These are phyloP conservation scores for Candida maris DNA, from an alignment of 805 yeast genomes.

Conservation along the genomic window DNA sequence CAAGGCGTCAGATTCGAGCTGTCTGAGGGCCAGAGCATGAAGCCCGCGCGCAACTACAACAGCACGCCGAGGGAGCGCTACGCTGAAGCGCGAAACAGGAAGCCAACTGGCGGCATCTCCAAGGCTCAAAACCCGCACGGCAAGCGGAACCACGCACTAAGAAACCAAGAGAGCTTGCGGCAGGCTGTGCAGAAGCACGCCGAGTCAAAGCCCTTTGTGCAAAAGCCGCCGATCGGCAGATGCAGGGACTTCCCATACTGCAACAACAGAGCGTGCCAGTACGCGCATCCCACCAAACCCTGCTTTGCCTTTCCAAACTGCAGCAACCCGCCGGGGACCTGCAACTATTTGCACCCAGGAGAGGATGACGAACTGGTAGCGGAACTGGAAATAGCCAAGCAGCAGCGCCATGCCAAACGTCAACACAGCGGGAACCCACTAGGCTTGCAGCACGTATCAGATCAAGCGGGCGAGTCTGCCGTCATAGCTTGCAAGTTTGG, in stretches of 20 bases:
- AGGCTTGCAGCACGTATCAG: conserved; percentile 29
- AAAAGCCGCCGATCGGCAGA: conserved; percentile 55
- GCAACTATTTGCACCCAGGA: conserved; percentile 79
- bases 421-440: conserved; percentile 22
- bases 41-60: conserved; percentile 13
- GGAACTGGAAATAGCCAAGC: conserved; percentile 59
- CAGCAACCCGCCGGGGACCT: conserved; percentile 75
- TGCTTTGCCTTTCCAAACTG: conserved; percentile 79
- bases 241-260: conserved; percentile 74
- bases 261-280: conserved; percentile 59
- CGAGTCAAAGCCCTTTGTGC: conserved; percentile 35
- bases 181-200: conserved; percentile 30
- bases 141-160: conserved; percentile 32
- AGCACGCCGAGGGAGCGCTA: conserved; percentile 24
- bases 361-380: conserved; percentile 74
- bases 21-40: conserved; percentile 16
- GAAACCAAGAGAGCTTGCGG: conserved; percentile 39
- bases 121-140: conserved; percentile 10
- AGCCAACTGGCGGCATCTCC: conserved; percentile 16
- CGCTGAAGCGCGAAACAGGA: conserved; percentile 12
- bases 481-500: conserved; percentile 77
- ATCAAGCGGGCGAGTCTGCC: conserved; percentile 24
- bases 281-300: conserved; percentile 74
- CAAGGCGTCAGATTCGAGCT: conserved; percentile 30
- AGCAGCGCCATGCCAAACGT: conserved; percentile 17